Evolutionary conservation across 495 filamentous ascomycete genomes (phyloP).

Genomic region (Penicillium canariense): DNA sequence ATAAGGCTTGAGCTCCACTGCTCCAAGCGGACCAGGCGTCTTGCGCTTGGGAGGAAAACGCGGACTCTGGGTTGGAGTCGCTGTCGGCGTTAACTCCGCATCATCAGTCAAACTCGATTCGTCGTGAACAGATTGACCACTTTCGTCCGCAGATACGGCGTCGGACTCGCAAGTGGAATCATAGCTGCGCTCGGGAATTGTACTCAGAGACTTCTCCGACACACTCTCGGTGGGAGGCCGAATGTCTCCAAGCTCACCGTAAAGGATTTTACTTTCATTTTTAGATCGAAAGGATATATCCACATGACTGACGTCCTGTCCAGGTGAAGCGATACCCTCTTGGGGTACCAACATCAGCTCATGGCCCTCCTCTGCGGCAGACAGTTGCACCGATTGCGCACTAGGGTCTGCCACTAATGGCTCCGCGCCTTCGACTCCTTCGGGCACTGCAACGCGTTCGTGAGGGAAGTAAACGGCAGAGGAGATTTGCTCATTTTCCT

Average conservation of each 20-base stretch:
- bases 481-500: constrained; percentile 88
- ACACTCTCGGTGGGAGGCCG: constrained; percentile 33
- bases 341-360: constrained; percentile 33
- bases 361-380: constrained; percentile 32
- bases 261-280: constrained; percentile 58
- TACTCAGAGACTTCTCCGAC: constrained; percentile 33
- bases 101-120: constrained; percentile 57
- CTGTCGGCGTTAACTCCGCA: constrained; percentile 58
- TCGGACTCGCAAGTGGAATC: constrained; percentile 61
- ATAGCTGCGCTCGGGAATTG: constrained; percentile 39
- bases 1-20: constrained; percentile 95
- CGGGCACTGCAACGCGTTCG: constrained; percentile 52
- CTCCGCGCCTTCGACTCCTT: constrained; percentile 39
- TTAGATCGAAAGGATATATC: constrained; percentile 63
- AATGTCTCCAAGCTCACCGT: constrained; percentile 54
- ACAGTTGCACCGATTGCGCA: constrained; percentile 34
- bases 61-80: constrained; percentile 47
- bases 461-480: constrained; percentile 94
- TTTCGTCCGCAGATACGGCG: constrained; percentile 54
- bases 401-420: constrained; percentile 45
- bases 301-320: constrained; percentile 46
- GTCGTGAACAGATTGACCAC: constrained; percentile 45
- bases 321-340: constrained; percentile 29
- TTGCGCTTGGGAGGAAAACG: constrained; percentile 32
- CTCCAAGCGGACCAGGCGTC: constrained; percentile 66